These are phyloP conservation scores for Pyrus bretschneideri DNA, from an alignment of 306 rosid species.

Conservation along the genomic window DNA sequence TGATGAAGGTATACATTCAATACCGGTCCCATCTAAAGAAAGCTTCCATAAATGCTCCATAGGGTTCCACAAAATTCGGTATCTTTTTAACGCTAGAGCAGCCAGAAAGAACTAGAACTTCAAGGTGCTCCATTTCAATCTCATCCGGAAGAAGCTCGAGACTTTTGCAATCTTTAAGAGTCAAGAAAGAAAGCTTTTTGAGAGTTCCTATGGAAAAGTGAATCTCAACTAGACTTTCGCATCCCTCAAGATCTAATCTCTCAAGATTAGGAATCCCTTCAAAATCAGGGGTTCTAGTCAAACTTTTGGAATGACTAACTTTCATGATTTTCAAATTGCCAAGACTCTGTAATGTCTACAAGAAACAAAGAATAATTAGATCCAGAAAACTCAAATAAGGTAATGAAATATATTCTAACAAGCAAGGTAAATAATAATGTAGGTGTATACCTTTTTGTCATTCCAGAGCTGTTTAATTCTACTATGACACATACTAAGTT, in stretches of 20 bases:
- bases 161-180: slow-evolving; percentile 3
- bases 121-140: not conserved
- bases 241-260: slow-evolving; percentile 15
- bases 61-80: slow-evolving; percentile 3
- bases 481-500: slow-evolving; percentile 6
- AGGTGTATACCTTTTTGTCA: not conserved
- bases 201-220: slow-evolving; percentile 2
- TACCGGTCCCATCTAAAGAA: slow-evolving; percentile 10
- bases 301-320: not conserved
- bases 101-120: slow-evolving; percentile 12
- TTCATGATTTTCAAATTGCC: slow-evolving; percentile 1
- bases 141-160: not conserved
- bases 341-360: not conserved
- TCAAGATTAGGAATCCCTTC: slow-evolving; percentile 1
- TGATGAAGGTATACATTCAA: slow-evolving; percentile 7
- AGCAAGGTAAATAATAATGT: not conserved
- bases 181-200: not conserved
- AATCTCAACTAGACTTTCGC: slow-evolving; percentile 9
- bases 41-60: not conserved
- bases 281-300: slow-evolving; percentile 6
- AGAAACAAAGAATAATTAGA: not conserved
- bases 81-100: slow-evolving; percentile 1
- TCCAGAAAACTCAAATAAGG: not conserved
- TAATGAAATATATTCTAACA: too few species aligned
- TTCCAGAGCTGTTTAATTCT: slow-evolving; percentile 12